Conservation (phyloP, 768 basidiomycete genomes). For the Termitomyces heimii region DNA sequence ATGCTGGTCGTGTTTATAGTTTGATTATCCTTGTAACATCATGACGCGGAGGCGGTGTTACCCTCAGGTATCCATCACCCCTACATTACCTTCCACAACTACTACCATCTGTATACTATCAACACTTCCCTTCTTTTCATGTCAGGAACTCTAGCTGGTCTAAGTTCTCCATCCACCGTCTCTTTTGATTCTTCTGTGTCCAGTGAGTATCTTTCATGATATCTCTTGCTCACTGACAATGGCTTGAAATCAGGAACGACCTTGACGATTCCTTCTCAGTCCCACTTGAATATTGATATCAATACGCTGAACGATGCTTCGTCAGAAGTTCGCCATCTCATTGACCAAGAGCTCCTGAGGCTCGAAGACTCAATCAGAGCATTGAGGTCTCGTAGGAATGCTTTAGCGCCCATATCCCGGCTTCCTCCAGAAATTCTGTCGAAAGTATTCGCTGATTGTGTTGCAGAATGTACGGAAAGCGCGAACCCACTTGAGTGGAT, state of each 20-base stretch:
- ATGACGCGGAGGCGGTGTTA: neutral
- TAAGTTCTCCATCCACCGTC: conserved; percentile 16
- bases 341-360: conserved; percentile 31
- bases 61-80: neutral
- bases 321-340: conserved; percentile 20
- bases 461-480: conserved; percentile 5
- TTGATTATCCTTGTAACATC: conserved; percentile 7
- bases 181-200: conserved; percentile 11
- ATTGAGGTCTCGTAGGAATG: conserved; percentile 30
- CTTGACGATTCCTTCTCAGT: conserved; percentile 14
- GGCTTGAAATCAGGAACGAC: conserved; percentile 8
- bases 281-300: conserved; percentile 5
- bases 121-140: conserved; percentile 1
- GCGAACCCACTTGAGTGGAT: conserved; percentile 25
- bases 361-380: conserved; percentile 27
- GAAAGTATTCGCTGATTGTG: conserved; percentile 28
- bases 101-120: conserved; percentile 7
- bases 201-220: conserved; percentile 2
- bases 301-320: conserved; percentile 8
- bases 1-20: conserved; percentile 6
- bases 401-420: conserved; percentile 27
- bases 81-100: neutral
- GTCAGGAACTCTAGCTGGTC: conserved; percentile 25
- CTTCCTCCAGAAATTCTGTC: conserved; percentile 39
- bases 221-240: neutral